Base-by-base conservation (phyloP, 2,329 filamentous ascomycete species). In the Stemphylium lycopersici region DNA sequence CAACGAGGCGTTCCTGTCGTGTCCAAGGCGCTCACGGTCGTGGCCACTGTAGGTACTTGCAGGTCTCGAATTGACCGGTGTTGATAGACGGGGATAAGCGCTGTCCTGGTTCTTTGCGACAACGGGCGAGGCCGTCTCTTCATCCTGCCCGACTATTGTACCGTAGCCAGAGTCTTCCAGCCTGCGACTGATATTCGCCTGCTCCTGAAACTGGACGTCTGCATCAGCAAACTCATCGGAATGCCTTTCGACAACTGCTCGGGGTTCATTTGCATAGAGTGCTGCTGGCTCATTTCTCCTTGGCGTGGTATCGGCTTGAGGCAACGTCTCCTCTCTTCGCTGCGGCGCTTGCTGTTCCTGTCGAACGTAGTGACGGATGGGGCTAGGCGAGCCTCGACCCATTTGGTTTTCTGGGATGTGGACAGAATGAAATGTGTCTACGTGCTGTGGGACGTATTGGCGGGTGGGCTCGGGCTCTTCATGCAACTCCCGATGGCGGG, bases 181-280 rank as follows among this genome's bases (percentile, higher is more conserved):
- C 31, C 58, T 64, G 5, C 53, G 62, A 26, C 52, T 49, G 1
- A 61, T 59, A 15, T 69, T 68, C 12, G 64, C 61, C 26, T 63
- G 60, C 29, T 66, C 61, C 2, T 61, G 59, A 48, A 65, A 61
- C 42, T 63, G 48, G 22, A 55, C 38, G 12, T 80, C 76, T 42
- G 80, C 78, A 18, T 72, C 74, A 48, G 79, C 78, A 33, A 76
- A 68, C 45, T 80, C 77, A 55, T 86, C 82, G 12, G 70, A 63
- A 24, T 52, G 36, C 31, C 32, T 15, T 36, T 49, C 31, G 61
- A 56, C 13, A 61, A 29, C 4, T 47, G 36, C 52, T 11, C 32
- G 37, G 8, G 42, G 46, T 11, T 60, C 43, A 3, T 51, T 42
- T 5, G 50, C 36, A 13, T 40, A 52, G 7, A 52, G 40, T 10